phyloP scores from a whole-genome alignment of 2,329 filamentous ascomycete genomes.

The Zymoseptoria passerinii region DNA sequence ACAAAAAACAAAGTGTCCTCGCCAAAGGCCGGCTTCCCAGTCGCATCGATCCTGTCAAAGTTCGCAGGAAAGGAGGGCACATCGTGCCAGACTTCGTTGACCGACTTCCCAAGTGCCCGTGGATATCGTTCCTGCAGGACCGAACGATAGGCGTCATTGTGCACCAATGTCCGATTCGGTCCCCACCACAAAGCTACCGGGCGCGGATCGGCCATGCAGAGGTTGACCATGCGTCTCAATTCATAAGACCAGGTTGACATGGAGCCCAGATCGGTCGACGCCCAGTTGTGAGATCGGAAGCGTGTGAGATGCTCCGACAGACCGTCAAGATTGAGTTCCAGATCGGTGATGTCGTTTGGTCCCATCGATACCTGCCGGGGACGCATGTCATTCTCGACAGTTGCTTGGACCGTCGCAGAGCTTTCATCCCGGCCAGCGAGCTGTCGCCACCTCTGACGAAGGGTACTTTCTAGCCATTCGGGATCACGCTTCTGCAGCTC shows the following conservation, averaged over 20 bases:
- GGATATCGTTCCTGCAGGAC: constrained; percentile 27
- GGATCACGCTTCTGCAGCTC: constrained; percentile 7
- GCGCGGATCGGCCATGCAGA: constrained; percentile 13
- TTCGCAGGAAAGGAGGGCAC: constrained; percentile 2
- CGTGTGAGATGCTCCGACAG: constrained; percentile 5
- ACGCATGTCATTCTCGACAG: neutral
- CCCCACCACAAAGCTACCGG: constrained; percentile 20
- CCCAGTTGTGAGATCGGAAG: constrained; percentile 13
- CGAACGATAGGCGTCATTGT: constrained; percentile 31
- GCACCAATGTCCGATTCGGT: constrained; percentile 27
- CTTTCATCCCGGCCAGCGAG: neutral
- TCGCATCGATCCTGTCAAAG: constrained; percentile 7
- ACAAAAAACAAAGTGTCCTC: constrained; percentile 12
- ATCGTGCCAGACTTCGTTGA: constrained; percentile 11
- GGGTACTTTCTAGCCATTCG: constrained; percentile 9
- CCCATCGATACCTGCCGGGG: neutral
- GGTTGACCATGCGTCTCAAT: constrained; percentile 12
- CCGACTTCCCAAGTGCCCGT: constrained; percentile 10
- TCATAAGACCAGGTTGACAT: constrained; percentile 11
- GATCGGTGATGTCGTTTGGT: constrained; percentile 7
- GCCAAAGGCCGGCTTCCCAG: constrained; percentile 6
- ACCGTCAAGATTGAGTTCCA: neutral
- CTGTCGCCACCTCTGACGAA: neutral
- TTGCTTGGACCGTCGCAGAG: neutral
- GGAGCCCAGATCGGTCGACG: constrained; percentile 10